Base-by-base conservation (phyloP, 495 filamentous ascomycete genomes). In the Lasiosphaeria ovina region DNA sequence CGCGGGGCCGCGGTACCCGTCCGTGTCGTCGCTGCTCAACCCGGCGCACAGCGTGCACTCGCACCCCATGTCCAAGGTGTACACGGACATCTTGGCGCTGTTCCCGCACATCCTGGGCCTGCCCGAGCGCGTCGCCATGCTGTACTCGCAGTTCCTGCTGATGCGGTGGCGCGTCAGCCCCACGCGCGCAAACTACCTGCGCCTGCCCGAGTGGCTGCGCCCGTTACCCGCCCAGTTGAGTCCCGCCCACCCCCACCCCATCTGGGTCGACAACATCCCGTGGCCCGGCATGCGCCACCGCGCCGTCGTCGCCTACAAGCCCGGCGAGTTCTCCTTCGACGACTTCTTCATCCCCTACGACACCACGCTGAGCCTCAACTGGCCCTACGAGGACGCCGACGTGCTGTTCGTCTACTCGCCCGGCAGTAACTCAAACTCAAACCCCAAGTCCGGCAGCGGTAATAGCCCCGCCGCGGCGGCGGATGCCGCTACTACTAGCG, bases 81-180 rank as follows among this genome's bases (percentile, higher is more conserved):
- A 93, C 66, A 92, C 88, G 32, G 90, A 93, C 69, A 90, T 94
- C 60, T 76, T 93, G 1, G 75, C 83, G 44, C 86, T 84, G 31
- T 92, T 93, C 62, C 89, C 90, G 0, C 84, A 86, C 60, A 80
- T 95, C 7, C 75, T 74, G 11, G 73, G 74, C 3, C 78, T 93
- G 0, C 90, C 91, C 4, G 91, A 93, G 69, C 86, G 89, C 64
- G 83, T 92, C 3, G 90, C 85, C 16, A 82, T 92, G 6, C 77
- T 93, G n/a, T 90, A 88, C 64, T 72, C 82, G 67, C 93, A 92
- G 90, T 93, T 93, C 71, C 81, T 91, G 8, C 67, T 90, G 54
- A 90, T 92, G 87, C 85, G 90, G 3, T 95, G 90, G 90, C 85
- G 87, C 66, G 85, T 95, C 31, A 79, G 76, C 9, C 90, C 90